These are phyloP conservation scores for Castanea mollissima DNA, from an alignment of 306 rosid species.

Conservation along the genomic window DNA sequence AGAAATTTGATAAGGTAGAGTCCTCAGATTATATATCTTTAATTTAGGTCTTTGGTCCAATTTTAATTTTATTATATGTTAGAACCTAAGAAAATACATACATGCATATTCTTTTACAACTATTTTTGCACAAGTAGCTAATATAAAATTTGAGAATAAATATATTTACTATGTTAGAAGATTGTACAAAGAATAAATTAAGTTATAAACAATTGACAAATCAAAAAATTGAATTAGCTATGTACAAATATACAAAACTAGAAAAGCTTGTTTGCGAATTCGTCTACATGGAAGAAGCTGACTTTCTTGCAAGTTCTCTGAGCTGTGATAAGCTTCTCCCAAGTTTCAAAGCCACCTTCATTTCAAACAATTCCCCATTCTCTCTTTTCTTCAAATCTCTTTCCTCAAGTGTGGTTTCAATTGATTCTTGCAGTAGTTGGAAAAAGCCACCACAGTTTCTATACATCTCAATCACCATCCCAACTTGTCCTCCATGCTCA, in stretches of 20 bases:
- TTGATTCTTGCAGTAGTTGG: conserved; percentile 32
- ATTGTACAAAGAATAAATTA: not conserved
- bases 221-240: not conserved
- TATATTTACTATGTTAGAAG: not conserved
- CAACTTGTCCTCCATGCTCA: not conserved
- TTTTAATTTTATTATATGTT: no score
- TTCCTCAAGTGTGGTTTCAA: conserved; percentile 48
- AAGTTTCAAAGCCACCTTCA: no score
- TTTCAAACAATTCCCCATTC: conserved; percentile 33
- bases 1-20: no score
- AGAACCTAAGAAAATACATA: no score
- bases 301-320: conserved; percentile 47
- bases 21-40: no score
- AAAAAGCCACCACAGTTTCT: conserved; percentile 56
- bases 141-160: not conserved
- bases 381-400: conserved; percentile 54
- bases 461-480: conserved; percentile 74
- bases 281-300: conserved; percentile 42
- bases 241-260: not conserved
- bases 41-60: no score
- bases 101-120: no score
- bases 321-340: not conserved
- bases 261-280: conserved; percentile 67
- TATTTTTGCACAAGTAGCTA: no score
- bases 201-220: not conserved